A percentile compares a stretch with the other conserved stretches of the same genome.
phyloP scores from a whole-genome alignment of 371 early-diverging fungal species.

The Fennellomyces sp. region DNA sequence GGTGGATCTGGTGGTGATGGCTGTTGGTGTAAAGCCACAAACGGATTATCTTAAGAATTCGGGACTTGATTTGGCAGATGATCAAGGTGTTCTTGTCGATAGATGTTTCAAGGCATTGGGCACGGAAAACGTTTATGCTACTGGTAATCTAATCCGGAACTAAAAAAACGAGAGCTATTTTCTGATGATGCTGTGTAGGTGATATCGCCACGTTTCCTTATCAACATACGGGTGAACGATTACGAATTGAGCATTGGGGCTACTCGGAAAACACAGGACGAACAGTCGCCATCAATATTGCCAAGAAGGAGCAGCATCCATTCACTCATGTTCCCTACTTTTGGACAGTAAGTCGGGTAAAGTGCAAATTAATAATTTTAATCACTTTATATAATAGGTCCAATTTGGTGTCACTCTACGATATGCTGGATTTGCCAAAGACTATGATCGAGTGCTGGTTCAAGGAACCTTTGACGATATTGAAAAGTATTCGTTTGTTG shows the following conservation, averaged over 20 bases:
- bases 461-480: slow-evolving; percentile 27
- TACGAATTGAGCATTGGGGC: slow-evolving; percentile 63
- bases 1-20: slow-evolving; percentile 55
- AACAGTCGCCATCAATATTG: slow-evolving; percentile 29
- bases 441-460: slow-evolving; percentile 54
- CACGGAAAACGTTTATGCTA: slow-evolving; percentile 45
- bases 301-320: slow-evolving; percentile 14
- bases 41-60: slow-evolving; percentile 43
- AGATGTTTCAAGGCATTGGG: slow-evolving; percentile 39
- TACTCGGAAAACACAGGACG: slow-evolving; percentile 60
- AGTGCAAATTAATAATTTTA: too few species aligned
- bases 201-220: slow-evolving; percentile 60
- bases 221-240: slow-evolving; percentile 44
- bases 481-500: slow-evolving; percentile 47
- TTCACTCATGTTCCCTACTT: slow-evolving; percentile 56
- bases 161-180: too few species aligned
- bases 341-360: slow-evolving; percentile 48
- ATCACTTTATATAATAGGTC: slow-evolving; percentile 14
- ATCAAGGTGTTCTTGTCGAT: slow-evolving; percentile 49
- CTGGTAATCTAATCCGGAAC: slow-evolving; percentile 35
- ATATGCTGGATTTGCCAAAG: slow-evolving; percentile 52
- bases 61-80: slow-evolving; percentile 38
- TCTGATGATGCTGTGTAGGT: too few species aligned
- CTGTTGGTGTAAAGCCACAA: slow-evolving; percentile 52
- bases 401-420: slow-evolving; percentile 56